Evolutionary conservation across 371 early-diverging fungal species (phyloP), one percentile per base, ranked within the genome.

Genomic region (Mortierella sp.): DNA sequence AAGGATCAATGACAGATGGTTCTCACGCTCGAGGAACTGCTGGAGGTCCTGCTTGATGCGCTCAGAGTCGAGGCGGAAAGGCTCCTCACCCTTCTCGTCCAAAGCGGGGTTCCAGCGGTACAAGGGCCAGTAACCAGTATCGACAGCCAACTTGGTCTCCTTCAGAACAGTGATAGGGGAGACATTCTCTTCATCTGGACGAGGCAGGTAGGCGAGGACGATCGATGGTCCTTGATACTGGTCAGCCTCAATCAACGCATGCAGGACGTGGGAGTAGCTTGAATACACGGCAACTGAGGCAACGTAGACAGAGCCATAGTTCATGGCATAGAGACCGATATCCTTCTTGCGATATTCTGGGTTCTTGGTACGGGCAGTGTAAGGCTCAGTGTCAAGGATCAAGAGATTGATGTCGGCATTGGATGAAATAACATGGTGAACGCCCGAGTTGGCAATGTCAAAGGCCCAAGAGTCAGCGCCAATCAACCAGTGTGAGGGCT

Each of bases 251-350:
- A 89, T 85, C 68, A 96, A 78, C 5, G 95, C 94, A 63, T 93
- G 88, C 54, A 95, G 73, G 49, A 92, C 94, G 69, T 95, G 95
- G 12, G 95, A 89, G 80, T 93, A 95, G 42, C 91, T 93, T 7
- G 93, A 83, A 76, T 93, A 92, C 45, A 94, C 82, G 14, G 95
- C 93, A 38, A 94, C 92, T 0, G 96, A 94, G 24, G 97, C 96
- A 19, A 96, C 96, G 76, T 90, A 97, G 34, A 86, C 92, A 2
- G 82, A 78, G 31, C 94, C 95, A 82, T 94, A 96, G 83, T 91
- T 93, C 94, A 97, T 93, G 41, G 95, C 96, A 72, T 95, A 95
- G 27, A 97, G 86, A 61, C 95, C 97, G 67, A 96, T 85, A 74
- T 97, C 96, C 85, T 95, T 96, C 89, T 95, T 94, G 80, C 92